Conservation (phyloP, 1,284 basidiomycete genomes). For the Trametes sp. region DNA sequence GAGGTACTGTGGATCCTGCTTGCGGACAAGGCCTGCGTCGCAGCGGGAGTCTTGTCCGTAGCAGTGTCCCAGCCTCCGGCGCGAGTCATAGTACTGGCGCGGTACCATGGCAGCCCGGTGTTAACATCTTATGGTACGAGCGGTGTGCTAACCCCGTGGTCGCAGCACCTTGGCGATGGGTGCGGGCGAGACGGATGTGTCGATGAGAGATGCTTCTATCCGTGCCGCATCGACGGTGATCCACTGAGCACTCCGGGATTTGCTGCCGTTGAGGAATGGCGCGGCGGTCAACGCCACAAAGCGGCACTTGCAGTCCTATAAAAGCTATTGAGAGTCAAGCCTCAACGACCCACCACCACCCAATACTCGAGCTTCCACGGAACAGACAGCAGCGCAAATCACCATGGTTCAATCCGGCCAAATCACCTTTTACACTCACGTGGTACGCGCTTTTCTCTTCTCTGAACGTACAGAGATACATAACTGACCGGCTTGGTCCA, state of each 20-base stretch:
- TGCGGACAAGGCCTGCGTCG: no score
- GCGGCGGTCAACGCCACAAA: background rate
- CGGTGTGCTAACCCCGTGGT: background rate
- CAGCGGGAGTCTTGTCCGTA: no score
- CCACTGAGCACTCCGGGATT: background rate
- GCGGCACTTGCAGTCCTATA: background rate
- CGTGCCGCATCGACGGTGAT: background rate
- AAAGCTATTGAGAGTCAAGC: background rate
- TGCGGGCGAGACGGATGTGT: background rate
- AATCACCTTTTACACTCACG: slow-evolving; percentile 17
- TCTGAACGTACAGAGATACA: background rate
- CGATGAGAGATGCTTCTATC: background rate
- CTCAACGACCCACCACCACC: background rate
- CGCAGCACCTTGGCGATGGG: background rate
- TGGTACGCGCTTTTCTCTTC: slow-evolving; percentile 2
- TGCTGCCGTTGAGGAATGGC: background rate
- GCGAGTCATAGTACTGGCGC: no score
- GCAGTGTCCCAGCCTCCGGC: no score
- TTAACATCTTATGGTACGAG: background rate
- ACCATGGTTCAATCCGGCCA: slow-evolving; percentile 12
- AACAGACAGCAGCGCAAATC: background rate
- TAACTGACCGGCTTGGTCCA: background rate
- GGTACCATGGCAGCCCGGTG: no score
- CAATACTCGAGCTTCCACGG: no score
- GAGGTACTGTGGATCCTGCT: no score